A percentile compares a stretch with the other conserved stretches of the same genome.
Evolutionary conservation across 148 eudicot genomes (phyloP).

Genomic region (Suaeda aralocaspica): DNA sequence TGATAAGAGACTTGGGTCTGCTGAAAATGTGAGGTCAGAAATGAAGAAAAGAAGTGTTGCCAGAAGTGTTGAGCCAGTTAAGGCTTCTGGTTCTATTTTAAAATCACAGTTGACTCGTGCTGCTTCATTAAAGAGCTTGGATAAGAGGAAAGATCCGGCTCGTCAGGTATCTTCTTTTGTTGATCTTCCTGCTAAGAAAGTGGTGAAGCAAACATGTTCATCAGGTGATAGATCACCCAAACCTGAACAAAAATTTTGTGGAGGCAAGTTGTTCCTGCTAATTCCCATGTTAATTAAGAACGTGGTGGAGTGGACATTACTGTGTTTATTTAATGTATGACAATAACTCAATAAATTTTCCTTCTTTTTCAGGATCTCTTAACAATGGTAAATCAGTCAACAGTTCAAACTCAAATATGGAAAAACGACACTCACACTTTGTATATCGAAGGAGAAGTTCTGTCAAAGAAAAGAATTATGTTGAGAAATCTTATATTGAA

Average conservation of each 20-base stretch:
- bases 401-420: conserved; percentile 20
- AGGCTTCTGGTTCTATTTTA: conserved; percentile 4
- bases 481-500: no score
- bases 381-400: conserved; percentile 17
- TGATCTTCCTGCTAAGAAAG: conserved; percentile 17
- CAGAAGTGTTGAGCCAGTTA: conserved; percentile 11
- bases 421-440: conserved; percentile 8
- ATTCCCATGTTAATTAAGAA: conserved; percentile 13
- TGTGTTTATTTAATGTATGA: not conserved
- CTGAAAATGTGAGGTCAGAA: conserved; percentile 13
- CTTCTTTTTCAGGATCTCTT: conserved; percentile 28
- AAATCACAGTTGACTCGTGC: conserved; percentile 7
- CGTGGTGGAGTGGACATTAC: conserved; percentile 13
- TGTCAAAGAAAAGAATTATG: conserved; percentile 16
- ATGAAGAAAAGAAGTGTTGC: conserved; percentile 27
- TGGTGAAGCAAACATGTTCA: conserved; percentile 12
- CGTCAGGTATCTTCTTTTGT: conserved; percentile 20
- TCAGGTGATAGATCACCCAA: conserved; percentile 25
- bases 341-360: not conserved
- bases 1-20: conserved; percentile 29
- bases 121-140: conserved; percentile 22
- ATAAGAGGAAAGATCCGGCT: conserved; percentile 16
- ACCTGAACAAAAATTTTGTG: conserved; percentile 6
- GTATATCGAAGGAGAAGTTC: conserved; percentile 5
- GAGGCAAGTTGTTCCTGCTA: conserved; percentile 30